These are phyloP conservation scores for Nasturtium officinale DNA, from an alignment of 345 rosid species.

Conservation along the genomic window DNA sequence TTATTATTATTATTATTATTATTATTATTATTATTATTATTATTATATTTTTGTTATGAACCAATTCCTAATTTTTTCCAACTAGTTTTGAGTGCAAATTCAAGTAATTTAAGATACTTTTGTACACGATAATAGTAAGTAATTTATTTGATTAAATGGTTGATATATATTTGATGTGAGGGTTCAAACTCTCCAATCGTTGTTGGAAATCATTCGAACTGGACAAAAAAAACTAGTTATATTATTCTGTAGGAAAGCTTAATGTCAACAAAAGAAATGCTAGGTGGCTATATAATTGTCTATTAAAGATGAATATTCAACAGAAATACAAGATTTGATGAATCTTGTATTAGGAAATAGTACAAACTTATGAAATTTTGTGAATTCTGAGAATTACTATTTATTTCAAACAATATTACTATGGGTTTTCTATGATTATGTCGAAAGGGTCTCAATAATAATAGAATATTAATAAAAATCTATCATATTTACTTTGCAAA, in stretches of 20 bases:
- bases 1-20: neutral
- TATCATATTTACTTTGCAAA: rapidly evolving
- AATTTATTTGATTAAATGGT: no score
- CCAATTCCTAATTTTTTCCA: no score
- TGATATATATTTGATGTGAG: no score
- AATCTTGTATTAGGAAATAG: neutral
- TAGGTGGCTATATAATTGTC: neutral
- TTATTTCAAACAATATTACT: no score
- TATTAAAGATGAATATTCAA: neutral
- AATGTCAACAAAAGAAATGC: neutral
- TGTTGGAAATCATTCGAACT: no score
- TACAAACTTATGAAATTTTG: neutral
- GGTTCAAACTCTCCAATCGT: no score
- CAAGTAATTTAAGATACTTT: no score
- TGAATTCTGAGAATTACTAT: neutral
- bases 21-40: neutral
- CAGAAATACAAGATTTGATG: neutral
- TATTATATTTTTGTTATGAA: no score
- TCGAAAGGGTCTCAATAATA: neutral
- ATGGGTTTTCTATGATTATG: neutral
- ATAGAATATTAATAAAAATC: rapidly evolving
- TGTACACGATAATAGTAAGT: no score
- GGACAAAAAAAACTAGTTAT: neutral
- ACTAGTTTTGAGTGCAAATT: no score
- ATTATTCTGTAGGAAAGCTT: neutral